Percentiles rank a stretch among this genome's conserved stretches.
Conservation (phyloP, 345 rosid species). For the Theobroma cacao region DNA sequence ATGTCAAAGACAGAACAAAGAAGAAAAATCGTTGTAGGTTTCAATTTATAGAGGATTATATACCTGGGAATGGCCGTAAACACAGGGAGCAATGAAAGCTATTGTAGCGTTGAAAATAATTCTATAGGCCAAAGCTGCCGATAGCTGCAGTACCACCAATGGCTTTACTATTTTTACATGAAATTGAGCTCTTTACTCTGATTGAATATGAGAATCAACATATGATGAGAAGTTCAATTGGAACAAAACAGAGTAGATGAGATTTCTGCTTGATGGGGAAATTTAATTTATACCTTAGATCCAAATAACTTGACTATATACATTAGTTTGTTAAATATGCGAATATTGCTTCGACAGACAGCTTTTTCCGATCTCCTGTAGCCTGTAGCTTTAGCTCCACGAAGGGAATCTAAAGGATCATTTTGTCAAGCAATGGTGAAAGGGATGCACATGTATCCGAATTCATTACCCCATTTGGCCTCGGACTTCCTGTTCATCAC, state of each 20-base stretch:
- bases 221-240: too few relatives aligned
- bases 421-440: slow-evolving; percentile 35
- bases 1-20: too few relatives aligned
- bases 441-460: slow-evolving; percentile 54
- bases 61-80: slow-evolving; percentile 68
- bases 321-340: slow-evolving; percentile 33
- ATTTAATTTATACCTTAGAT: slow-evolving; percentile 29
- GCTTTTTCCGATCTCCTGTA: slow-evolving; percentile 50
- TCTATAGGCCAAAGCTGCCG: slow-evolving; percentile 33
- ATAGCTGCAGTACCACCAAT: slow-evolving; percentile 26
- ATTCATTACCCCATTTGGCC: slow-evolving; percentile 56
- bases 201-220: too few relatives aligned
- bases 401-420: slow-evolving; percentile 49
- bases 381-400: slow-evolving; percentile 49
- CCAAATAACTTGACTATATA: slow-evolving; percentile 34
- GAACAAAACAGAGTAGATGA: too few relatives aligned
- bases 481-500: slow-evolving; percentile 50
- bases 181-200: too few relatives aligned
- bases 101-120: slow-evolving; percentile 46
- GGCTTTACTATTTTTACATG: not conserved
- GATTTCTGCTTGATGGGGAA: not conserved
- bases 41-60: too few relatives aligned
- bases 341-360: slow-evolving; percentile 49
- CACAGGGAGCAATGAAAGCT: slow-evolving; percentile 61
- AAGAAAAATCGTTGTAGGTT: too few relatives aligned